Percentiles rank a stretch among this genome's conserved stretches.
These are phyloP conservation scores for Exophiala aquamarina DNA, from an alignment of 2,329 filamentous ascomycete genomes.

Conservation along the genomic window DNA sequence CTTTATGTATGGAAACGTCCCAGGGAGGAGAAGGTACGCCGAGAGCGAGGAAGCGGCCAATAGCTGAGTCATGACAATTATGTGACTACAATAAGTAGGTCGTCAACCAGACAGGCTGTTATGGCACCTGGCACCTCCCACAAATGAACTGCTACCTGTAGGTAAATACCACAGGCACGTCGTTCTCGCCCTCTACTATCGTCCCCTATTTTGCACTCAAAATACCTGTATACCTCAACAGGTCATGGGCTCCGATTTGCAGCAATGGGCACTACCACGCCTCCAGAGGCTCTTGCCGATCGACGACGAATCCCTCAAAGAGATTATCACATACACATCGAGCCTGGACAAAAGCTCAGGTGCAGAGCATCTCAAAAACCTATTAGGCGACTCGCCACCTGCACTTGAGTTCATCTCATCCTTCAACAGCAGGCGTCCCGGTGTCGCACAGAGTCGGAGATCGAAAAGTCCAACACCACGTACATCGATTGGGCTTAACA, in stretches of 20 bases:
- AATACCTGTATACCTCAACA: background rate
- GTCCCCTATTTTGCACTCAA: background rate
- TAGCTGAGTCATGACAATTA: too few relatives aligned
- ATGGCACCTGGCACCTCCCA: too few relatives aligned
- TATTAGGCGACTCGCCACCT: conserved; percentile 82
- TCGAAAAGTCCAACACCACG: background rate
- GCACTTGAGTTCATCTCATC: conserved; percentile 69
- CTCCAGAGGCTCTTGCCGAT: conserved; percentile 79
- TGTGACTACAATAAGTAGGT: too few relatives aligned
- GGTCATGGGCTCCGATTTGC: conserved; percentile 41
- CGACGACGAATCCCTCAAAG: conserved; percentile 78
- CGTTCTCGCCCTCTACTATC: background rate
- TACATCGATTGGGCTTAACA: background rate
- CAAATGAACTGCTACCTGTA: too few relatives aligned
- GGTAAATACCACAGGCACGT: too few relatives aligned
- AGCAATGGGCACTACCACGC: conserved; percentile 64
- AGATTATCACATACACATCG: conserved; percentile 79
- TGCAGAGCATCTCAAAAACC: conserved; percentile 79
- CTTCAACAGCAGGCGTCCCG: conserved; percentile 56
- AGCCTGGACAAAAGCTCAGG: conserved; percentile 75
- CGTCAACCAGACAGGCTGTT: too few relatives aligned
- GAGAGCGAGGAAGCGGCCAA: too few relatives aligned
- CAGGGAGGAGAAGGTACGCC: too few relatives aligned
- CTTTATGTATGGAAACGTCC: too few relatives aligned
- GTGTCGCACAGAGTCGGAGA: conserved; percentile 23